phyloP scores from a whole-genome alignment of 2,329 filamentous ascomycete species.

The Penicillium sp. region DNA sequence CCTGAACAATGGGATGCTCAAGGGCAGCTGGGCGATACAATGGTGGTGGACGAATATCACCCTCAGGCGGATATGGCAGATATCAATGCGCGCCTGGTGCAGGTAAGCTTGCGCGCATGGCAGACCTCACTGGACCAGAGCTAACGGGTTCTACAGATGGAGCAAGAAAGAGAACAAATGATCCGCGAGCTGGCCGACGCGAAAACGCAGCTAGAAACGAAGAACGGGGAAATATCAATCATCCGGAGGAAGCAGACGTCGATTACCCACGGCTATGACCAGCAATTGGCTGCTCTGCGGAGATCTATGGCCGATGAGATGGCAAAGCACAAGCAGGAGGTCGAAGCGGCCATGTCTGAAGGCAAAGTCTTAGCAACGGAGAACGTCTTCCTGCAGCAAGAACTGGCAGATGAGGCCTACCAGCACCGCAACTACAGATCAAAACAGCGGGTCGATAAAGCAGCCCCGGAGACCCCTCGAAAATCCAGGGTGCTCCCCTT shows the following conservation, averaged over 20 bases:
- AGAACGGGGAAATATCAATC: constrained; percentile 64
- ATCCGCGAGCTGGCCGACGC: constrained; percentile 41
- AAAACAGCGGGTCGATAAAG: constrained; percentile 36
- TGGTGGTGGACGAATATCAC: constrained; percentile 24
- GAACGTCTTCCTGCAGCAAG: constrained; percentile 62
- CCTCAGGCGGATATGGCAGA: constrained; percentile 13
- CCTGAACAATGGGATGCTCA: constrained; percentile 10
- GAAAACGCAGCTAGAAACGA: constrained; percentile 49
- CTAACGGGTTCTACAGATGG: constrained; percentile 30
- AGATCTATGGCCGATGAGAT: constrained; percentile 57
- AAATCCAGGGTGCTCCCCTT: constrained; percentile 52
- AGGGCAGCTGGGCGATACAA: constrained; percentile 17
- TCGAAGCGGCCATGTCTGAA: constrained; percentile 57
- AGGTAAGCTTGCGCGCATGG: constrained; percentile 22
- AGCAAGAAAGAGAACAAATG: constrained; percentile 43
- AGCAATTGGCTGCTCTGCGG: constrained; percentile 54
- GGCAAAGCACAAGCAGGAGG: constrained; percentile 55
- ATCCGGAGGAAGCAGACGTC: constrained; percentile 61
- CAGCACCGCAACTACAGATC: constrained; percentile 46
- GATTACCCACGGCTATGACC: constrained; percentile 55
- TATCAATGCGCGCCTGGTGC: constrained; percentile 23
- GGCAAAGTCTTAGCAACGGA: constrained; percentile 60
- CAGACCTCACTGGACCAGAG: background rate
- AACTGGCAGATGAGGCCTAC: constrained; percentile 58
- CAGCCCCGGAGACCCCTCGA: constrained; percentile 52